These are phyloP conservation scores for Penicillium tannophilum DNA, from an alignment of 495 filamentous ascomycete genomes.

Conservation along the genomic window DNA sequence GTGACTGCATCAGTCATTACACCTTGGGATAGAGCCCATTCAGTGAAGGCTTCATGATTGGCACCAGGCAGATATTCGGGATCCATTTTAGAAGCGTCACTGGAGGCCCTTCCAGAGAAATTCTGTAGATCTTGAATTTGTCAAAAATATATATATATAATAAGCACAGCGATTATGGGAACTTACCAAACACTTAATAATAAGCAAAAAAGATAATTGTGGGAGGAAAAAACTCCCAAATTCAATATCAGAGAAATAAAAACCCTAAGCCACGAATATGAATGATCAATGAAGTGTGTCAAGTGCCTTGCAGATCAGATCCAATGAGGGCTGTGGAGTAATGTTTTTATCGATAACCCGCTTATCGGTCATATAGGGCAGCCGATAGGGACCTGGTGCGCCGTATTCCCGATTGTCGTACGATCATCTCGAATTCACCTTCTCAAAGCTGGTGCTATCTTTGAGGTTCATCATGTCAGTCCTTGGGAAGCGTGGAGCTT, in stretches of 20 bases:
- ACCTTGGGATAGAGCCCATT: constrained; percentile 63
- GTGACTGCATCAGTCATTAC: constrained; percentile 61
- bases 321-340: constrained; percentile 3
- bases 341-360: constrained; percentile 27
- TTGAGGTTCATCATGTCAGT: constrained; percentile 35
- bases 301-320: constrained; percentile 6
- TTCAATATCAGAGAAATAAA: background rate
- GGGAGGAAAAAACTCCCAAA: background rate
- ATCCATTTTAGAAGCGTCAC: constrained; percentile 25
- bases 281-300: background rate
- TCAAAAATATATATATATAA: constrained; percentile 8
- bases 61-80: constrained; percentile 44
- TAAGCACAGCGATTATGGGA: constrained; percentile 1
- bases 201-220: background rate
- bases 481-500: constrained; percentile 29
- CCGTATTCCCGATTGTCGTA: constrained; percentile 31
- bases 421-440: constrained; percentile 17
- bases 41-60: constrained; percentile 53
- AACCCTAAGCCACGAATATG: background rate
- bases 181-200: background rate
- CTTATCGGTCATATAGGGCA: constrained; percentile 34
- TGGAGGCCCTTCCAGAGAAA: background rate
- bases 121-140: background rate
- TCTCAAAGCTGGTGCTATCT: background rate
- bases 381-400: constrained; percentile 19